Evolutionary conservation across 495 filamentous ascomycete genomes (phyloP).

Genomic region (Penicillium cataractarum): DNA sequence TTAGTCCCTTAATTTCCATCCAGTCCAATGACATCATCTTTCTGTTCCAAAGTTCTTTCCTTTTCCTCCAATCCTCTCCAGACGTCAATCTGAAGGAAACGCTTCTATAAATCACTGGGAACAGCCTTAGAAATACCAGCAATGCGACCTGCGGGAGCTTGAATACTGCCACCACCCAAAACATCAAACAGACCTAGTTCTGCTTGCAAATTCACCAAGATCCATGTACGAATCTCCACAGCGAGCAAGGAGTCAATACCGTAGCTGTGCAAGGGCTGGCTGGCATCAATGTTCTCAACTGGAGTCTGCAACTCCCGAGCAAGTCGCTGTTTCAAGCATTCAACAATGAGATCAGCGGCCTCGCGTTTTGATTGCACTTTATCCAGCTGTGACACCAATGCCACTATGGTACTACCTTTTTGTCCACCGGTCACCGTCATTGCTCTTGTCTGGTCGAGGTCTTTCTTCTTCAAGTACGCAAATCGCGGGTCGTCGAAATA

Average conservation of each 20-base stretch:
- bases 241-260: conserved; percentile 3
- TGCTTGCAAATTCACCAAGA: neutral
- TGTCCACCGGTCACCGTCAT: neutral
- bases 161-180: neutral
- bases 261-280: neutral
- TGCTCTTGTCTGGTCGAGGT: neutral
- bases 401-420: neutral
- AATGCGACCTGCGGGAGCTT: neutral
- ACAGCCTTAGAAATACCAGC: neutral
- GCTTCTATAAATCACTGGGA: neutral
- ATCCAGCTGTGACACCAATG: neutral
- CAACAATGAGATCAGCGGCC: neutral
- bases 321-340: neutral
- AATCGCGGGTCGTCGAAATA: neutral
- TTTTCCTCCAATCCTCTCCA: no score
- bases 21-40: no score
- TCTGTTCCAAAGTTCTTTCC: no score
- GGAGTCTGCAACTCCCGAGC: neutral
- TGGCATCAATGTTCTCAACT: neutral
- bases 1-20: no score
- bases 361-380: neutral
- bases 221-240: neutral
- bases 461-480: conserved; percentile 1
- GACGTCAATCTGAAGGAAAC: neutral
- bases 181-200: neutral